A percentile compares a stretch with the other conserved stretches of the same genome.
Evolutionary conservation across 2,329 filamentous ascomycete genomes (phyloP).

Genomic region (Metarhizium brunneum): DNA sequence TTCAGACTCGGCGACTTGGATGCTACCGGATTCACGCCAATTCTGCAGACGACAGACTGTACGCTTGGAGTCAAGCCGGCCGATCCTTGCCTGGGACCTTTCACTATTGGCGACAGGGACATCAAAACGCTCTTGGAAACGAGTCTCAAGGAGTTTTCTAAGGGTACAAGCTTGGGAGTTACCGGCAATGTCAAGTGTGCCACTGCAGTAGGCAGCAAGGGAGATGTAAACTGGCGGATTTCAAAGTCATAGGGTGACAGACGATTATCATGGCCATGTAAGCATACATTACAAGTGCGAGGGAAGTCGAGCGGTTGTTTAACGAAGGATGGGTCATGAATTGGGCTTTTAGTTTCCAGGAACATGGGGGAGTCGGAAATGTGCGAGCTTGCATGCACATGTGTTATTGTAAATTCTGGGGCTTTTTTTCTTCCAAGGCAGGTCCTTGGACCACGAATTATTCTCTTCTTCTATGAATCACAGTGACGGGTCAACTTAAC

Average conservation of each 20-base stretch:
- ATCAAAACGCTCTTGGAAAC: conserved; percentile 12
- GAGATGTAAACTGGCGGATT: conserved; percentile 14
- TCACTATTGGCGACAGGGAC: conserved; percentile 16
- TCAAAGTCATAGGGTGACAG: conserved; percentile 10
- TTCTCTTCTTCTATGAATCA: no score
- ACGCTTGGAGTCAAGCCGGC: conserved; percentile 16
- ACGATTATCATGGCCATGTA: conserved; percentile 1
- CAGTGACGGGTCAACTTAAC: no score
- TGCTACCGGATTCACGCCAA: conserved; percentile 10
- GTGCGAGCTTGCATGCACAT: neutral
- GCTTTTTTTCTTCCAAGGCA: no score
- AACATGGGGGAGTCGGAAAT: neutral
- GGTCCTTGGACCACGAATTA: no score
- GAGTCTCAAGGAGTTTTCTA: conserved; percentile 12
- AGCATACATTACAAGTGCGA: neutral
- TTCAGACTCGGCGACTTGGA: conserved; percentile 15
- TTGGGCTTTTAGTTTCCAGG: neutral
- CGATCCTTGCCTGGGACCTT: conserved; percentile 8
- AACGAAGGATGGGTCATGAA: neutral
- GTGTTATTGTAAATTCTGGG: neutral
- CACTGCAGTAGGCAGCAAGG: conserved; percentile 8
- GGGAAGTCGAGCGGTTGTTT: neutral
- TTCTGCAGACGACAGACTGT: conserved; percentile 18
- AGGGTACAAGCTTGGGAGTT: conserved; percentile 12
- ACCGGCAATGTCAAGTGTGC: conserved; percentile 13